These are phyloP conservation scores for Sporothrix humicola DNA, from an alignment of 2,329 filamentous ascomycete species.

Conservation along the genomic window DNA sequence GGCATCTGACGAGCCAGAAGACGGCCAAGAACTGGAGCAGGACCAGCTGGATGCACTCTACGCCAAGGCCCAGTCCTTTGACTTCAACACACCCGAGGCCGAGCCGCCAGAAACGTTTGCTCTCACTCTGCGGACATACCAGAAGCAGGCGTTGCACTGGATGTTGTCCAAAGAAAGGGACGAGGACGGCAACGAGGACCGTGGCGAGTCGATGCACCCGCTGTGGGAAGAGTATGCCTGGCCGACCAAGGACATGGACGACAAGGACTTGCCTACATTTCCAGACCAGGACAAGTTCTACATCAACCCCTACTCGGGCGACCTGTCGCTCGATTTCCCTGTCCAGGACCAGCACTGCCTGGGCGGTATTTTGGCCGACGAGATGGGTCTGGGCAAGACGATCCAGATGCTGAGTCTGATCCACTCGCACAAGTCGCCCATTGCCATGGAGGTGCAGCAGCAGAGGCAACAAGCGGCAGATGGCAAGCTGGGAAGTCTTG, in stretches of 20 bases:
- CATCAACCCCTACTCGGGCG: constrained; percentile 95
- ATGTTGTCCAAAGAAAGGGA: constrained; percentile 94
- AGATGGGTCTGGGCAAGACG: constrained; percentile 98
- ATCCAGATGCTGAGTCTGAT: constrained; percentile 97
- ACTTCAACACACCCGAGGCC: constrained; percentile 87
- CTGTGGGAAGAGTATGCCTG: constrained; percentile 95
- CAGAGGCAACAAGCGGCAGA: constrained; percentile 37
- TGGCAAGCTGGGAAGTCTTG: constrained; percentile 40
- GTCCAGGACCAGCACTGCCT: constrained; percentile 93
- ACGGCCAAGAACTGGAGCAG: constrained; percentile 90
- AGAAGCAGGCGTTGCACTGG: constrained; percentile 95
- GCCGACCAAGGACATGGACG: constrained; percentile 87
- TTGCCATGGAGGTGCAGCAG: constrained; percentile 49
- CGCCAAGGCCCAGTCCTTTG: constrained; percentile 94
- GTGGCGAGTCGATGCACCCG: constrained; percentile 82
- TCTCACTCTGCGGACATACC: constrained; percentile 86
- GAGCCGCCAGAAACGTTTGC: constrained; percentile 82
- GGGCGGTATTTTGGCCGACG: constrained; percentile 90
- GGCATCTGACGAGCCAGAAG: constrained; percentile 70
- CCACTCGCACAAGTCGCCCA: constrained; percentile 76
- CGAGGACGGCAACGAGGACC: constrained; percentile 64
- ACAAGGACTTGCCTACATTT: constrained; percentile 71
- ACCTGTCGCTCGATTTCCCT: constrained; percentile 89
- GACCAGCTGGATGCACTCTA: constrained; percentile 94
- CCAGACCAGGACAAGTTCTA: constrained; percentile 78